These are phyloP conservation scores for Aspergillus campestris DNA, from an alignment of 495 filamentous ascomycete genomes.

Conservation along the genomic window DNA sequence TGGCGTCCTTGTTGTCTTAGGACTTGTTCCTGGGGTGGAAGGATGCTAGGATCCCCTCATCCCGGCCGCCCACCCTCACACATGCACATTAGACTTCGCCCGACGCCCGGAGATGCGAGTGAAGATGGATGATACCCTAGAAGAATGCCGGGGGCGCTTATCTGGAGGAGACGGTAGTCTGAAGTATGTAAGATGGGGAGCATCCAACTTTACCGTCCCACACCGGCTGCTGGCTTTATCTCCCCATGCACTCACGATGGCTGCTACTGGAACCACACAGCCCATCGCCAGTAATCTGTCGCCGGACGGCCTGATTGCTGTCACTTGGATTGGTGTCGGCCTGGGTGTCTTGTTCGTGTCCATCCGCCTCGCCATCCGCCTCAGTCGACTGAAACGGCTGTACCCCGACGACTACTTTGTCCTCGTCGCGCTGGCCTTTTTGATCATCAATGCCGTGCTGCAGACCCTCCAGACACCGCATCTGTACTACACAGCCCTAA, in stretches of 20 bases:
- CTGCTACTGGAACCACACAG: not conserved
- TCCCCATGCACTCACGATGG: not conserved
- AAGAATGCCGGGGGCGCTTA: too few species aligned
- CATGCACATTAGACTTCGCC: too few species aligned
- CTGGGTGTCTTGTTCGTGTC: constrained; percentile 31
- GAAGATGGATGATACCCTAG: too few species aligned
- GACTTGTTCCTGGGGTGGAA: too few species aligned
- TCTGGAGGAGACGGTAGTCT: too few species aligned
- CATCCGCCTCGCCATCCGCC: constrained; percentile 30
- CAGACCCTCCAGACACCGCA: constrained; percentile 37
- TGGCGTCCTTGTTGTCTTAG: too few species aligned
- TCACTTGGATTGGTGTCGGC: constrained; percentile 20
- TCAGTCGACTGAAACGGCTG: constrained; percentile 17
- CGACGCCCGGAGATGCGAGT: too few species aligned
- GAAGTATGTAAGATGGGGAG: too few species aligned
- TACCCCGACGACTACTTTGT: constrained; percentile 37
- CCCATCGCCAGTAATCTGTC: constrained; percentile 8
- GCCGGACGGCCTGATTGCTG: constrained; percentile 8
- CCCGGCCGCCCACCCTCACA: too few species aligned
- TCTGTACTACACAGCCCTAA: constrained; percentile 29
- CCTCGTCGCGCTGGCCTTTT: constrained; percentile 24
- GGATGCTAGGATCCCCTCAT: too few species aligned
- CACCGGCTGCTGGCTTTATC: too few species aligned
- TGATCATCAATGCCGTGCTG: constrained; percentile 31
- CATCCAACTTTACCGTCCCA: too few species aligned